Conservation (phyloP, 2,329 filamentous ascomycete genomes). For the Periconia sp. region DNA sequence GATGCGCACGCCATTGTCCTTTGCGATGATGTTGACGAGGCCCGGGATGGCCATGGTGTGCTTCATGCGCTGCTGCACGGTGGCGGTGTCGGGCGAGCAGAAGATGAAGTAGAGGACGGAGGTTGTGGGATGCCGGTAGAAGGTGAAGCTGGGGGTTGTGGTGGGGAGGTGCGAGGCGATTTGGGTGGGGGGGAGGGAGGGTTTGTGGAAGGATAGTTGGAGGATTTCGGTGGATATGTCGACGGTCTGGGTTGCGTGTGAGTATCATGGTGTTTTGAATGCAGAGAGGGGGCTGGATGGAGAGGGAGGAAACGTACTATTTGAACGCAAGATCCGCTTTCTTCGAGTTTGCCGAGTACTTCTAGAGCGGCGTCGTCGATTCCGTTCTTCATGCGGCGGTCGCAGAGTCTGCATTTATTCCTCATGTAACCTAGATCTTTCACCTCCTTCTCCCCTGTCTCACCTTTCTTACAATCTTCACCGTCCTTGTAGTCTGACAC, state of each 20-base stretch:
- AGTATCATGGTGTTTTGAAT: neutral
- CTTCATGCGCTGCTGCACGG: constrained; percentile 35
- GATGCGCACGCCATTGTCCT: constrained; percentile 24
- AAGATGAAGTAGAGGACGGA: constrained; percentile 31
- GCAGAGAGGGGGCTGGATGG: neutral
- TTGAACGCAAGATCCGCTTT: constrained; percentile 23
- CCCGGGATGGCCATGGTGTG: constrained; percentile 36
- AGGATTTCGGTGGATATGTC: constrained; percentile 24
- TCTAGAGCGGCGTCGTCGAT: constrained; percentile 23
- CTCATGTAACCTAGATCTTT: constrained; percentile 27
- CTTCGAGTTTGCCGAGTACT: constrained; percentile 20
- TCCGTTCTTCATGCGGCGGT: constrained; percentile 39
- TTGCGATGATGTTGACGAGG: constrained; percentile 33
- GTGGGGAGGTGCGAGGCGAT: constrained; percentile 19
- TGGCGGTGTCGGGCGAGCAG: constrained; percentile 26
- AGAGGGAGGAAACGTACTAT: constrained; percentile 17
- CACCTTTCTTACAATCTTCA: neutral
- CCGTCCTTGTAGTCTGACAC: neutral
- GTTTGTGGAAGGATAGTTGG: constrained; percentile 12
- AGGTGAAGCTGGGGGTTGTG: constrained; percentile 29
- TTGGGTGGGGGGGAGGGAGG: constrained; percentile 1
- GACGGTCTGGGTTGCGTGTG: constrained; percentile 16
- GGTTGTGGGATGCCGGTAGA: constrained; percentile 28
- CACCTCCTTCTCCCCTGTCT: neutral
- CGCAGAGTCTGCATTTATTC: constrained; percentile 37